Evolutionary conservation across 2,329 filamentous ascomycete species (phyloP).

Genomic region (Elsinoe australis): DNA sequence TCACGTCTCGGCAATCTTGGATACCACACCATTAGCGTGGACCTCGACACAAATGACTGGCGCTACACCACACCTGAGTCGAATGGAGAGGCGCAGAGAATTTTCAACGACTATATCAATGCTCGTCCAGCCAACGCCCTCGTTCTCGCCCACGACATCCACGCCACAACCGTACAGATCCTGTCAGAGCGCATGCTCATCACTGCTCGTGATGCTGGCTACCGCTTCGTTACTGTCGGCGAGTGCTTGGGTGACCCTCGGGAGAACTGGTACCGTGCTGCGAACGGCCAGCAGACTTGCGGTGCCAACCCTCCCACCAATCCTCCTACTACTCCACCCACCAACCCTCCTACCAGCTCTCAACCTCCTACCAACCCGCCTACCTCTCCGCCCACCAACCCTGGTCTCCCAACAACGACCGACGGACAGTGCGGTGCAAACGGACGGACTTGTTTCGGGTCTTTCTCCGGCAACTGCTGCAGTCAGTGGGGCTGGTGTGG

Average conservation of each 20-base stretch:
- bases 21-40: conserved; percentile 55
- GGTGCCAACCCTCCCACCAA: conserved; percentile 6
- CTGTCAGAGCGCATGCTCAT: conserved; percentile 41
- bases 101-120: conserved; percentile 46
- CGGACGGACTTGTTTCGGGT: conserved; percentile 31
- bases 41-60: conserved; percentile 47
- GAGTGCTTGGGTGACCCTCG: conserved; percentile 41
- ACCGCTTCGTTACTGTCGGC: conserved; percentile 41
- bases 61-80: conserved; percentile 2
- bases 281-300: conserved; percentile 16
- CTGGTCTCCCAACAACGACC: conserved; percentile 29
- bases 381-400: conserved; percentile 19
- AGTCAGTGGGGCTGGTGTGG: conserved; percentile 33
- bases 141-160: conserved; percentile 47
- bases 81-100: conserved; percentile 47
- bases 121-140: no score
- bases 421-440: conserved; percentile 31
- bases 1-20: conserved; percentile 39
- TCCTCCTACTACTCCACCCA: no score
- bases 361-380: conserved; percentile 9
- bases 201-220: conserved; percentile 33
- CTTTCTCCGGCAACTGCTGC: conserved; percentile 30
- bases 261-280: conserved; percentile 43
- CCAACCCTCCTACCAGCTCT: conserved; percentile 18
- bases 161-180: conserved; percentile 39